These are phyloP conservation scores for Colletotrichum sublineola DNA, from an alignment of 2,329 filamentous ascomycete genomes.

Conservation along the genomic window DNA sequence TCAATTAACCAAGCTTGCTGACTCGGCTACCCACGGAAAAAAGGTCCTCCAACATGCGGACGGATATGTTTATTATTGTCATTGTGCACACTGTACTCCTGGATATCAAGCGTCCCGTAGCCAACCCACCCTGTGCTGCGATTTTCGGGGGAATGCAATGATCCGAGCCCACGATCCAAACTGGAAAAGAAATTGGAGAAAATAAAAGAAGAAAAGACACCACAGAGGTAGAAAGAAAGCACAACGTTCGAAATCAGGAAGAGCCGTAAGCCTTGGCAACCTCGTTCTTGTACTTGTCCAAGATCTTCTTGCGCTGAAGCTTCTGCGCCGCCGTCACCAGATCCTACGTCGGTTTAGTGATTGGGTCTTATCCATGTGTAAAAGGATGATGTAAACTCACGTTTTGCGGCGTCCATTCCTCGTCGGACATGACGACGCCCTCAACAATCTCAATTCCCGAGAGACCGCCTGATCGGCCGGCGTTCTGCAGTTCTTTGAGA, in stretches of 20 bases:
- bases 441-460: conserved; percentile 78
- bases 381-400: conserved; percentile 61
- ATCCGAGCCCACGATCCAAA: conserved; percentile 13
- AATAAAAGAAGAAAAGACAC: background rate
- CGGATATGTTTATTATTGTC: conserved; percentile 9
- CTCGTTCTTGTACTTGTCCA: conserved; percentile 71
- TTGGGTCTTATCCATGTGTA: background rate
- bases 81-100: conserved; percentile 37
- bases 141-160: conserved; percentile 21
- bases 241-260: conserved; percentile 29
- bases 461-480: conserved; percentile 72
- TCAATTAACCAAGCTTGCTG: background rate
- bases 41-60: background rate
- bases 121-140: conserved; percentile 31
- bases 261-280: conserved; percentile 71
- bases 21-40: background rate
- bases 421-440: conserved; percentile 77
- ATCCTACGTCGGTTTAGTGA: conserved; percentile 60
- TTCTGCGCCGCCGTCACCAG: conserved; percentile 80
- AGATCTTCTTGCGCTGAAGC: conserved; percentile 77
- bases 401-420: conserved; percentile 83
- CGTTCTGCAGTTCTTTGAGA: conserved; percentile 73
- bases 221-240: conserved; percentile 11
- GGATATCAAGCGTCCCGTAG: conserved; percentile 39
- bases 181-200: background rate